Percentiles rank a stretch among this genome's conserved stretches.
phyloP scores from a whole-genome alignment of 1,284 basidiomycete species.

The Xerocomus nothofagi region DNA sequence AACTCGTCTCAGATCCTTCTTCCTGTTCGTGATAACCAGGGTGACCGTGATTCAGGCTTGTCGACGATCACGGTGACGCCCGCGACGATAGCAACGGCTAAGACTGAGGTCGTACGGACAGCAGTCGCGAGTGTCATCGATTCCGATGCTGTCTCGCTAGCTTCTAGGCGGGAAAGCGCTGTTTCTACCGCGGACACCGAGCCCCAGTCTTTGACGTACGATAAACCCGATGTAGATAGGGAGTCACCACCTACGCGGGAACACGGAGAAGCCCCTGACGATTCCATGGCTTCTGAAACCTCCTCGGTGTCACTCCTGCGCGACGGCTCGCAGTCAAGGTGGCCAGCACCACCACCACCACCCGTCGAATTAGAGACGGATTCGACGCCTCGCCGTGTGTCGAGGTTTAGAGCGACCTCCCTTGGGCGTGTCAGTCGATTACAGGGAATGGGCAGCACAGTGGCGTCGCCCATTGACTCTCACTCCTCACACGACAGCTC shows the following conservation, averaged over 20 bases:
- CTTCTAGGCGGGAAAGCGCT: conserved; percentile 18
- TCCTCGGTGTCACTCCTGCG: conserved; percentile 26
- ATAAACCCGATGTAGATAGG: background rate
- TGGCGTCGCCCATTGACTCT: conserved; percentile 22
- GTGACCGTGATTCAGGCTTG: conserved; percentile 50
- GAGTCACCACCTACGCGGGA: conserved; percentile 13
- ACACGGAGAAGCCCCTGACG: conserved; percentile 13
- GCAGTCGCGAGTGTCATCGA: conserved; percentile 49
- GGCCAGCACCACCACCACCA: conserved; percentile 32
- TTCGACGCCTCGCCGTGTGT: conserved; percentile 26
- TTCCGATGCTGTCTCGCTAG: conserved; percentile 22
- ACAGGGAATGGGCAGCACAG: conserved; percentile 13
- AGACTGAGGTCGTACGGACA: conserved; percentile 40
- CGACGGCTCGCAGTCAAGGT: conserved; percentile 24
- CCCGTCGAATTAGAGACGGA: conserved; percentile 30
- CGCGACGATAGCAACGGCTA: conserved; percentile 44
- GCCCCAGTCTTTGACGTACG: background rate
- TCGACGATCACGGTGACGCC: conserved; percentile 50
- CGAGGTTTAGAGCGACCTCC: conserved; percentile 33
- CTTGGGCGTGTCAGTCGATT: conserved; percentile 30
- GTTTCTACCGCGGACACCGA: conserved; percentile 10
- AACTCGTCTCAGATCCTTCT: conserved; percentile 22
- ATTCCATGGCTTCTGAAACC: conserved; percentile 16
- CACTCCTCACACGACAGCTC: conserved; percentile 28
- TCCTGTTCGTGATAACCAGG: conserved; percentile 10